These are phyloP conservation scores for Crepidotus variabilis DNA, from an alignment of 768 basidiomycete genomes.

Conservation along the genomic window DNA sequence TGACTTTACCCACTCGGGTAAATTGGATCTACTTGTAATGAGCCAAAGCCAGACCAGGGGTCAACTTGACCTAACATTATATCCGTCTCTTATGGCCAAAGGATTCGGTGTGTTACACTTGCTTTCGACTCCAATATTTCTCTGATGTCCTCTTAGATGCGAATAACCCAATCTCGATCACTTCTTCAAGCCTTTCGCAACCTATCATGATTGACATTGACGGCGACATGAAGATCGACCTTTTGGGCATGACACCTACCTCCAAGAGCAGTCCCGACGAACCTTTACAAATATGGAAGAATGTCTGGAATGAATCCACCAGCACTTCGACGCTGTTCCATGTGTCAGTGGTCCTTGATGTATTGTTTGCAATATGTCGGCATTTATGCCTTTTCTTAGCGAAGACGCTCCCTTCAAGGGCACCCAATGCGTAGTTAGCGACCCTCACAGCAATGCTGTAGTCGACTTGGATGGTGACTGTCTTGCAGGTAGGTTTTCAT, in stretches of 20 bases:
- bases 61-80: slow-evolving; percentile 66
- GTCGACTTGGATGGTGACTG: slow-evolving; percentile 96
- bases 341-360: slow-evolving; percentile 44
- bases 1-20: slow-evolving; percentile 91
- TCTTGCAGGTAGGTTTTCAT: slow-evolving; percentile 61
- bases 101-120: slow-evolving; percentile 56
- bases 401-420: slow-evolving; percentile 57
- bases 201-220: slow-evolving; percentile 85
- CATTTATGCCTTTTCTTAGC: slow-evolving; percentile 30
- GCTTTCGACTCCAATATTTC: neutral
- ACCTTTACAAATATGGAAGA: slow-evolving; percentile 72
- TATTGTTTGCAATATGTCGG: neutral
- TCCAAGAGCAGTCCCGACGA: slow-evolving; percentile 28
- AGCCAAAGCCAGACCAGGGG: slow-evolving; percentile 44
- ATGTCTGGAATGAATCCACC: slow-evolving; percentile 66
- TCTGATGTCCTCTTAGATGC: slow-evolving; percentile 25
- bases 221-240: slow-evolving; percentile 86
- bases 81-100: slow-evolving; percentile 56
- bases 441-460: slow-evolving; percentile 93
- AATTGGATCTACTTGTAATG: slow-evolving; percentile 89
- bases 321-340: slow-evolving; percentile 54
- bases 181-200: slow-evolving; percentile 67
- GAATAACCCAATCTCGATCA: slow-evolving; percentile 44
- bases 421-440: slow-evolving; percentile 69
- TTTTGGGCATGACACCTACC: slow-evolving; percentile 63